Percentiles rank a stretch among this genome's conserved stretches.
These are phyloP conservation scores for Fusarium sp. DNA, from an alignment of 2,329 filamentous ascomycete genomes.

Conservation along the genomic window DNA sequence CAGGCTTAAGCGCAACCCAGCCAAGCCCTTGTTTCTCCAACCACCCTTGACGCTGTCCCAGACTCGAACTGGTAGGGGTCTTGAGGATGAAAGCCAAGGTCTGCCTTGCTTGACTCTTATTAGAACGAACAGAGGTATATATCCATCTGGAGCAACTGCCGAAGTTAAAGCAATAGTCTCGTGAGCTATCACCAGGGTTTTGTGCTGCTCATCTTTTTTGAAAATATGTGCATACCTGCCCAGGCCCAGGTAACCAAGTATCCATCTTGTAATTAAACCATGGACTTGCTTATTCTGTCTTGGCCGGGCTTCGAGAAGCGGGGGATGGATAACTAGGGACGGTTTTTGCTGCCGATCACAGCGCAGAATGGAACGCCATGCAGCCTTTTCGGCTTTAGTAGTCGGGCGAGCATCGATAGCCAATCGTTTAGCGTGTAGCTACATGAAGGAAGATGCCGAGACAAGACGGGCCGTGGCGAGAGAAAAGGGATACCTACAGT, in stretches of 20 bases:
- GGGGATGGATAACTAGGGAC: conserved; percentile 24
- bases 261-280: conserved; percentile 5
- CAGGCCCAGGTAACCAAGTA: neutral
- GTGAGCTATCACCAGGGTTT: conserved; percentile 1
- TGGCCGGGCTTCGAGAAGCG: conserved; percentile 44
- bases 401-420: conserved; percentile 1
- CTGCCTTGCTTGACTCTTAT: conserved; percentile 19
- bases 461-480: conserved; percentile 38
- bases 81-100: conserved; percentile 10
- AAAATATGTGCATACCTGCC: neutral
- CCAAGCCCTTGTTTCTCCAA: conserved; percentile 29
- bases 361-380: conserved; percentile 35
- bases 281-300: conserved; percentile 29
- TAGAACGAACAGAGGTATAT: conserved; percentile 13
- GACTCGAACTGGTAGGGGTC: conserved; percentile 21
- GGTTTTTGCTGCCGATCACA: conserved; percentile 38
- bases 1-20: conserved; percentile 36
- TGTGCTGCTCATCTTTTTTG: neutral
- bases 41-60: conserved; percentile 35
- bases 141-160: conserved; percentile 28
- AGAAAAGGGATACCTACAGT: neutral
- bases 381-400: conserved; percentile 30
- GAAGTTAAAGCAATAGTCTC: conserved; percentile 4
- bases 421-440: conserved; percentile 16
- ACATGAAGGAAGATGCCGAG: conserved; percentile 32